Base-by-base conservation (phyloP, 768 basidiomycete genomes). In the Lactifluus hygrophoroides region DNA sequence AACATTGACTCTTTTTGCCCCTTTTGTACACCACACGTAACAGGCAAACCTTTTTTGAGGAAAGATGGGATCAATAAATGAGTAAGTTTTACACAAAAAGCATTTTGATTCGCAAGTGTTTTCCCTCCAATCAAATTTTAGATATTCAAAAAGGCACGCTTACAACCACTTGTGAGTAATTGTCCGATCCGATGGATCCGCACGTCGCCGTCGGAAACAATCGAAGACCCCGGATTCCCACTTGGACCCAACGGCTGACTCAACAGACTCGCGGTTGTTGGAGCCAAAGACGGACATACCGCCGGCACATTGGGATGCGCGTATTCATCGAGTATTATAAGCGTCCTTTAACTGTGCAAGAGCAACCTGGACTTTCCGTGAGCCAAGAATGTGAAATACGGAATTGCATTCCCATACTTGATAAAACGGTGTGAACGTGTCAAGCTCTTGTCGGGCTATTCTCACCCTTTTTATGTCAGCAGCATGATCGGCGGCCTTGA, bases 401-500 rank as follows among this genome's bases (percentile, higher is more conserved):
- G 11, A 28, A 25, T 38, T 14, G 14, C 13, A 27, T n/a, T 16
- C n/a, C n/a, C 58, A 21, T 43, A 64, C 64, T 44, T 59, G 54
- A 45, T 64, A 64, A 32, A 50, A 53, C 5, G 61, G 46, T n/a
- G 19, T 9, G 17, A 58, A 21, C 8, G 61, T n/a, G n/a, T 35
- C 57, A 25, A 63, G 57, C 51, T 56, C 51, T 40, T 32, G 55
- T 5, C 40, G 50, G 5, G 48, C 13, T 2, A 64, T 44, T 9
- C 57, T 30, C 11, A 56, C 17, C 40, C 38, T 58, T 14, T 32
- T 48, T 34, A 64, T 47, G 28, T 40, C 45, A 21, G 46, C 50
- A 9, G 43, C 27, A 17, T 51, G 61, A 10, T 13, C 64, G 19
- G 64, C 64, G 8, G 50, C 49, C 46, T 45, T 58, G n/a, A 63